A percentile compares a stretch with the other conserved stretches of the same genome.
Evolutionary conservation across 306 rosid species (phyloP).

Genomic region (Cicer pinnatifidum): DNA sequence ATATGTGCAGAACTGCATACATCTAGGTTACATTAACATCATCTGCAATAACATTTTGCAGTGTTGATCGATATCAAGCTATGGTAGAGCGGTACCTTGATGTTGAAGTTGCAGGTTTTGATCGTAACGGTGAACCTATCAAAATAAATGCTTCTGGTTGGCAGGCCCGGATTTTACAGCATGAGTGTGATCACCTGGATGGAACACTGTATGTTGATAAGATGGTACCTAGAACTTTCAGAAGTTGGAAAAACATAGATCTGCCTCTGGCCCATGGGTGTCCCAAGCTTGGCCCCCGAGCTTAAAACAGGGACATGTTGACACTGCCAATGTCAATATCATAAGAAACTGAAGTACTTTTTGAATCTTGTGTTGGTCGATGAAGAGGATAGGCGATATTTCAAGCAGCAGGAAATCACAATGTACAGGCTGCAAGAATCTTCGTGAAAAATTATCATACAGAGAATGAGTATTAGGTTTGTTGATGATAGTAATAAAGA

Average conservation of each 20-base stretch:
- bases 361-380: conserved; percentile 96
- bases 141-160: conserved; percentile 77
- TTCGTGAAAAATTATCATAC: conserved; percentile 52
- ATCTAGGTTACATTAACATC: neutral
- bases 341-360: conserved; percentile 92
- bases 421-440: conserved; percentile 87
- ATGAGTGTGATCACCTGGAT: conserved; percentile 90
- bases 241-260: conserved; percentile 66
- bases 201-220: conserved; percentile 86
- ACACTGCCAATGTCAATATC: no score
- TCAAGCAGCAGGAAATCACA: conserved; percentile 95
- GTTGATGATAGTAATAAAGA: conserved; percentile 45
- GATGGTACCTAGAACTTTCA: conserved; percentile 86
- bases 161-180: conserved; percentile 94
- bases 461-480: conserved; percentile 35
- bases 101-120: conserved; percentile 81
- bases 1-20: neutral
- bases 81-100: conserved; percentile 80
- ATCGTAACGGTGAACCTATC: conserved; percentile 67
- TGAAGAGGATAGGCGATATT: conserved; percentile 96
- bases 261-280: conserved; percentile 84
- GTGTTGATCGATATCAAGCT: conserved; percentile 81
- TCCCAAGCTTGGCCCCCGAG: conserved; percentile 67
- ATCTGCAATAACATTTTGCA: conserved; percentile 45
- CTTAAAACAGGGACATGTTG: no score